Evolutionary conservation across 176 grass and related monocot genomes (phyloP).

Genomic region (Puccinellia tenuiflora): DNA sequence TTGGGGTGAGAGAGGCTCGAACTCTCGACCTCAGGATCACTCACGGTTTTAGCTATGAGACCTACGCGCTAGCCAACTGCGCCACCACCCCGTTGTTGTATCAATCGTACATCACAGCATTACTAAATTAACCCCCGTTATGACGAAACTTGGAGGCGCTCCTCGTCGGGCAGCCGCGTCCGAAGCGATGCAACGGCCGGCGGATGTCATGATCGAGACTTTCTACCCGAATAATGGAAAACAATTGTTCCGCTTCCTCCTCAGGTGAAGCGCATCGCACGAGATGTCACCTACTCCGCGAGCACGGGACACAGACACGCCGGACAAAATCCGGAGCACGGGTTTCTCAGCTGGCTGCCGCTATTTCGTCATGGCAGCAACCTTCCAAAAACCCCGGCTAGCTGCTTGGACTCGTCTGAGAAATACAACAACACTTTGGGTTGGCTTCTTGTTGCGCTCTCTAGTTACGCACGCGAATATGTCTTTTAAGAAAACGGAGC

Average conservation of each 20-base stretch:
- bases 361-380: background rate
- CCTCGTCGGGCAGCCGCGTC: no score
- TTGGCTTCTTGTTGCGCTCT: slow-evolving; percentile 12
- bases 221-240: no score
- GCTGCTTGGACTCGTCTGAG: slow-evolving; percentile 15
- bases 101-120: no score
- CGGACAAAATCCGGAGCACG: background rate
- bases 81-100: slow-evolving; percentile 54
- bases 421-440: background rate
- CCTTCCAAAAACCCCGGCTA: background rate
- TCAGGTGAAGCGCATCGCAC: no score
- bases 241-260: no score
- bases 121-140: no score
- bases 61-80: slow-evolving; percentile 90
- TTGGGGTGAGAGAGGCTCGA: slow-evolving; percentile 91
- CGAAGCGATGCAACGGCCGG: no score
- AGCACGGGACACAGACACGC: no score
- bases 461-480: background rate
- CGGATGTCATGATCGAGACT: no score
- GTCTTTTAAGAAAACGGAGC: no score
- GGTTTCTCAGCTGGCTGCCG: slow-evolving; percentile 37
- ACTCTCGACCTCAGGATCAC: slow-evolving; percentile 70
- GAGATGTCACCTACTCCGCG: no score
- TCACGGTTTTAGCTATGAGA: slow-evolving; percentile 57
- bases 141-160: no score